A percentile compares a stretch with the other conserved stretches of the same genome.
Evolutionary conservation across 768 basidiomycete species (phyloP).

Genomic region (Chalciporus pseudorubinellus): DNA sequence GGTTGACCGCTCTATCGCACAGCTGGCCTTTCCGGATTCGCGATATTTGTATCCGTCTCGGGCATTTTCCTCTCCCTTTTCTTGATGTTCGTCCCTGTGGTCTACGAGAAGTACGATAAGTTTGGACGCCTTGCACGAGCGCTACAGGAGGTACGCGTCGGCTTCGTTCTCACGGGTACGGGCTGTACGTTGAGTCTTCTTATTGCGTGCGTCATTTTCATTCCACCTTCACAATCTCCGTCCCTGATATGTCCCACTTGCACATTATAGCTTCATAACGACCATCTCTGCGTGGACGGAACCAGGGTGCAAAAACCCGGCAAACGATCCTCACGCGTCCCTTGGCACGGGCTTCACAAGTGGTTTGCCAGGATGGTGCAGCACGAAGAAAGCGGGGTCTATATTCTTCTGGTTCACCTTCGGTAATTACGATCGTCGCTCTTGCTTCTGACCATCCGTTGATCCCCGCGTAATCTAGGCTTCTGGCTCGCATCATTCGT

Average conservation of each 20-base stretch:
- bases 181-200: slow-evolving; percentile 68
- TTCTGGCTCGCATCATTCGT: slow-evolving; percentile 73
- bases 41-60: slow-evolving; percentile 73
- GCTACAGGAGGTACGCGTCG: slow-evolving; percentile 77
- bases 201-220: slow-evolving; percentile 59
- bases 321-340: slow-evolving; percentile 75
- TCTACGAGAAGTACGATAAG: slow-evolving; percentile 85
- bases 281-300: slow-evolving; percentile 88
- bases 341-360: slow-evolving; percentile 64
- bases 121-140: slow-evolving; percentile 74
- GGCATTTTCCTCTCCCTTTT: slow-evolving; percentile 73
- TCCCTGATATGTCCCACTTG: slow-evolving; percentile 14
- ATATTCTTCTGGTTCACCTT: slow-evolving; percentile 90
- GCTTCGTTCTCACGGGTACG: slow-evolving; percentile 75
- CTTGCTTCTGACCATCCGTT: background rate
- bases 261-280: slow-evolving; percentile 56
- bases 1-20: slow-evolving; percentile 15
- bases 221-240: background rate
- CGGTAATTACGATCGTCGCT: slow-evolving; percentile 43
- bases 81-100: slow-evolving; percentile 73
- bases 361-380: slow-evolving; percentile 80
- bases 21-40: slow-evolving; percentile 89
- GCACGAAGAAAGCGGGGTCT: slow-evolving; percentile 85
- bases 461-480: slow-evolving; percentile 38
- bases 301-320: slow-evolving; percentile 82